phyloP scores from a whole-genome alignment of 768 basidiomycete genomes.

The Flagelloscypha sp. region DNA sequence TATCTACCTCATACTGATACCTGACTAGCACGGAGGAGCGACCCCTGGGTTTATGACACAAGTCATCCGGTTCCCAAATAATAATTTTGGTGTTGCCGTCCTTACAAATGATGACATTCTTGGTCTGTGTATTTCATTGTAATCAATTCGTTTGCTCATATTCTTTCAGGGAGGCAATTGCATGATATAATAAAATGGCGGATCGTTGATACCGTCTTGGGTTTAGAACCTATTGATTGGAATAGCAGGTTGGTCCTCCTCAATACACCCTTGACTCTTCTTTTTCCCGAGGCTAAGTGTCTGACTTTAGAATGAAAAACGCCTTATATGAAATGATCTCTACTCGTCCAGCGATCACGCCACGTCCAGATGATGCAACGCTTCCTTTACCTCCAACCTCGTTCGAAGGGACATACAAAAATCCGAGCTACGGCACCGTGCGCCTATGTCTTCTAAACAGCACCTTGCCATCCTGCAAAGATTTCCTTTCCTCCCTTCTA shows the following conservation, averaged over 20 bases:
- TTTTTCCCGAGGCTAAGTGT: conserved; percentile 19
- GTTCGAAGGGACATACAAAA: conserved; percentile 17
- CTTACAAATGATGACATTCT: conserved; percentile 14
- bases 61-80: conserved; percentile 13
- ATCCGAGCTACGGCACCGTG: conserved; percentile 16
- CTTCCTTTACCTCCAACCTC: conserved; percentile 8
- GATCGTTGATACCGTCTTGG: conserved; percentile 17
- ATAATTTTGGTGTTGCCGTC: conserved; percentile 15
- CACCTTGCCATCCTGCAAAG: conserved; percentile 3
- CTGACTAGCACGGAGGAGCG: conserved; percentile 9
- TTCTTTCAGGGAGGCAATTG: conserved; percentile 19
- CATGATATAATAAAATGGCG: conserved; percentile 17
- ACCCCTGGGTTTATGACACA: conserved; percentile 12
- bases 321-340: conserved; percentile 14
- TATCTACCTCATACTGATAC: neutral
- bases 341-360: conserved; percentile 13
- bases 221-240: conserved; percentile 20
- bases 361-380: conserved; percentile 12
- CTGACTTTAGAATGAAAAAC: conserved; percentile 15
- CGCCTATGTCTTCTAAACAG: conserved; percentile 16
- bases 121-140: conserved; percentile 11
- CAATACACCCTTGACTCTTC: neutral
- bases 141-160: conserved; percentile 16
- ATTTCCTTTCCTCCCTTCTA: neutral
- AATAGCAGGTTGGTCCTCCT: conserved; percentile 10